A percentile compares a stretch with the other conserved stretches of the same genome.
Conservation (phyloP, 2,329 filamentous ascomycete species). For the Cercospora canescens region DNA sequence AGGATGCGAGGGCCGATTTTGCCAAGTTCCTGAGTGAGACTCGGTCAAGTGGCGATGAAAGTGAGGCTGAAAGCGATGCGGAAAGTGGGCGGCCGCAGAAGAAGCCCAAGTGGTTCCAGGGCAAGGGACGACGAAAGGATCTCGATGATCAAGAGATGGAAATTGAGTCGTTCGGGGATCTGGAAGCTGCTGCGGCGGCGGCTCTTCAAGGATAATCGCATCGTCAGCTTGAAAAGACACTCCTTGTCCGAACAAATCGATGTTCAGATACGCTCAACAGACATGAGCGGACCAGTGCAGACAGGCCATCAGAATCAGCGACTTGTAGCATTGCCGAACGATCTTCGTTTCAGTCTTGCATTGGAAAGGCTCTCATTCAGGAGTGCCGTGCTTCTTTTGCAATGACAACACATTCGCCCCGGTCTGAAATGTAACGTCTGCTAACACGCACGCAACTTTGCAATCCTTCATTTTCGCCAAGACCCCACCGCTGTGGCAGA, state of each 20-base stretch:
- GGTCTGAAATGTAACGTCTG: too few relatives aligned
- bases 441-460: too few relatives aligned
- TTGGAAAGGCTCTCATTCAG: too few relatives aligned
- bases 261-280: not conserved
- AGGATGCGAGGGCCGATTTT: constrained; percentile 40
- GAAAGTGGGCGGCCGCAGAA: constrained; percentile 47
- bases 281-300: too few relatives aligned
- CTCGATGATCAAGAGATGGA: constrained; percentile 56
- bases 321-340: too few relatives aligned
- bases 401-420: too few relatives aligned
- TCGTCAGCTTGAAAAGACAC: not conserved
- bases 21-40: constrained; percentile 46
- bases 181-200: constrained; percentile 70
- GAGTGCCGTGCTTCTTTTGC: too few relatives aligned
- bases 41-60: constrained; percentile 30
- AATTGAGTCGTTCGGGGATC: constrained; percentile 76
- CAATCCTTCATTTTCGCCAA: too few relatives aligned
- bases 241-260: not conserved
- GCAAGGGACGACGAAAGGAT: constrained; percentile 58
- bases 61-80: constrained; percentile 37
- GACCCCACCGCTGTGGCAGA: too few relatives aligned
- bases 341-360: too few relatives aligned
- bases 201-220: not conserved
- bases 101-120: constrained; percentile 78
- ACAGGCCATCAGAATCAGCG: too few relatives aligned